Base-by-base conservation (phyloP, 768 basidiomycete species). In the Auriscalpium vulgare region DNA sequence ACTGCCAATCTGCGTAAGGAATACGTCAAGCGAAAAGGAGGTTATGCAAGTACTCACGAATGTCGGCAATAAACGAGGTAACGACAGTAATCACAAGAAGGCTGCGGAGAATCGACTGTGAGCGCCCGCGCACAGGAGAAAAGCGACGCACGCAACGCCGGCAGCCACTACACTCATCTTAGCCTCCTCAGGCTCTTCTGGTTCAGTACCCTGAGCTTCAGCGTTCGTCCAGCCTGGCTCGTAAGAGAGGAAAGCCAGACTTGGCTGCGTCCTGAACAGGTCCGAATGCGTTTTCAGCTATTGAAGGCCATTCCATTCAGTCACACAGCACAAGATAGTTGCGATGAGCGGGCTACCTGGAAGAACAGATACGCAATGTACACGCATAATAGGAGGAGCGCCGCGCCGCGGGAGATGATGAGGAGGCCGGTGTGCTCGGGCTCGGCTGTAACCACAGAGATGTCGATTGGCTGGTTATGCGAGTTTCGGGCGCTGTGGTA, bases 11-110 rank as follows among this genome's bases (percentile, higher is more conserved):
- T n/a, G 58, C 23, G 38, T 4, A 35, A 10, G 56, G 46, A 34
- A 10, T 10, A 7, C 38, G 36, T 14, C 43, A 10, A 13, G 35
- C 29, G 7, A 7, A 46, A 14, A 43, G 40, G 57, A 29, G 17
- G 10, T 38, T 47, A 34, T 40, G 9, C 37, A 16, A 47, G 16
- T 34, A 81, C 85, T 65, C 66, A 87, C 89, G 71, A 65, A 83
- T 89, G 68, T 97, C 94, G 34, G 94, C 93, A 61, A 89, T 91
- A 73, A 95, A 91, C 0, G 90, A 80, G 0, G 92, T 95, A 47
- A 89, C 66, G 47, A 95, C 74, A 1, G 94, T 95, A 11, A 91
- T 83, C 37, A 71, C 66, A 38, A 93, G 73, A 7, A 97, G 75
- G 52, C 87, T 86, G 53, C n/a, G 48, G 37, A 59, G 51, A n/a